Evolutionary conservation across 495 filamentous ascomycete genomes (phyloP).

Genomic region (Pyrenula aspistea): DNA sequence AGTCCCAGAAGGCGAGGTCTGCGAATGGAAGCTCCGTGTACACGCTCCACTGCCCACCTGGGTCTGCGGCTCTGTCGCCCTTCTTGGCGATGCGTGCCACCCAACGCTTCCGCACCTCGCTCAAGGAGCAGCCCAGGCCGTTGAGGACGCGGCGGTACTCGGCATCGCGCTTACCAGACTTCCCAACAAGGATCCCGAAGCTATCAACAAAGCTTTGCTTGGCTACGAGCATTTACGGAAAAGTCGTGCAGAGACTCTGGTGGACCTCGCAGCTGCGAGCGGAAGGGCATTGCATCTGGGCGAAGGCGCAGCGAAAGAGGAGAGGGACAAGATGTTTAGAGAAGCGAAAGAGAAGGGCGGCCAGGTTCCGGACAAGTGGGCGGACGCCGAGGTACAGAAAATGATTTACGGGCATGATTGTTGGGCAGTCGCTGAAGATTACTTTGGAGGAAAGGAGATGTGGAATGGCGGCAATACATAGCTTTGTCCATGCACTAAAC

Average conservation of each 20-base stretch:
- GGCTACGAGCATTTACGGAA: constrained; percentile 66
- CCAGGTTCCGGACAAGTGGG: constrained; percentile 67
- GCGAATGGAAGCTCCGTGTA: constrained; percentile 67
- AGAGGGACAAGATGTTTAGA: constrained; percentile 57
- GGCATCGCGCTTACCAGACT: constrained; percentile 49
- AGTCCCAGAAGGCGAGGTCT: constrained; percentile 71
- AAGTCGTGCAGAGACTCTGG: constrained; percentile 53
- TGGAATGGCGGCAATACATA: too few species aligned
- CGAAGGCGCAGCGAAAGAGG: constrained; percentile 62
- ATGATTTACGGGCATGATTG: constrained; percentile 67
- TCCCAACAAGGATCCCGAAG: constrained; percentile 36
- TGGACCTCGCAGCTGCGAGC: constrained; percentile 56
- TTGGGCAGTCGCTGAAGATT: constrained; percentile 44
- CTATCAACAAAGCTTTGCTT: constrained; percentile 51
- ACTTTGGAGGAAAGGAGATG: constrained; percentile 33
- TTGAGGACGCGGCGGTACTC: constrained; percentile 67
- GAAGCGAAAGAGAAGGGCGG: constrained; percentile 40
- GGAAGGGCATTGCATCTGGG: constrained; percentile 61
- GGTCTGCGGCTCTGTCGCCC: constrained; percentile 52
- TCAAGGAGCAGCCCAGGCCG: constrained; percentile 78
- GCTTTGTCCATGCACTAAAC: too few species aligned
- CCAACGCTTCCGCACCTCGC: constrained; percentile 65
- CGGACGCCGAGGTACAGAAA: constrained; percentile 63
- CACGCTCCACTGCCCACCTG: constrained; percentile 60
- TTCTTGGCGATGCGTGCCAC: constrained; percentile 71